Percentiles rank a stretch among this genome's conserved stretches.
Conservation (phyloP, 495 filamentous ascomycete genomes). For the Lasiosphaeria ovina region DNA sequence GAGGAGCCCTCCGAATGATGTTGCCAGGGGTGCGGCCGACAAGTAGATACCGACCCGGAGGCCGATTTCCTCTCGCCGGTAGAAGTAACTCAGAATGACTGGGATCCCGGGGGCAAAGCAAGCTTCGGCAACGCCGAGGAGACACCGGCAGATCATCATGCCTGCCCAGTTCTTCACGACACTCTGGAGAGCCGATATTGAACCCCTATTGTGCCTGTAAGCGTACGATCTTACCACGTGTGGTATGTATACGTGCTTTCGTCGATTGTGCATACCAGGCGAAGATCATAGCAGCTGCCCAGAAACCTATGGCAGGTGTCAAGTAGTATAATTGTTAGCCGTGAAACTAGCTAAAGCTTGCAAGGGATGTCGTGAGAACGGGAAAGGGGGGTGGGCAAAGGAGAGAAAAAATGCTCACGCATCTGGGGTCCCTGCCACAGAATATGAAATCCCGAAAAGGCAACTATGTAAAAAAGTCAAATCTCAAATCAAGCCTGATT, state of each 20-base stretch:
- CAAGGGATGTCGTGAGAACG: no score
- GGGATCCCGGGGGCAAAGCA: constrained; percentile 71
- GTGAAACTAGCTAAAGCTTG: no score
- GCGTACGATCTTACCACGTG: constrained; percentile 18
- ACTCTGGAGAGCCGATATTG: constrained; percentile 60
- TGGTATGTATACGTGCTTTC: background rate
- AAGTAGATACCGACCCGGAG: constrained; percentile 75
- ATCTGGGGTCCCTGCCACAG: no score
- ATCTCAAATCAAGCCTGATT: background rate
- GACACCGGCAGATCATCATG: constrained; percentile 65
- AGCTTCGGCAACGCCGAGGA: constrained; percentile 66
- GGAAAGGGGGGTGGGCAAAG: no score
- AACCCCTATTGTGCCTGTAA: constrained; percentile 42
- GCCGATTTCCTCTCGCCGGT: constrained; percentile 73
- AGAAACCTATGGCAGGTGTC: no score
- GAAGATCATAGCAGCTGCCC: no score
- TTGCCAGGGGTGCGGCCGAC: constrained; percentile 76
- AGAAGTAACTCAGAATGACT: constrained; percentile 80
- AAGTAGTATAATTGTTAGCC: no score
- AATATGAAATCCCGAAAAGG: background rate
- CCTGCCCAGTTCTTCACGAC: constrained; percentile 59
- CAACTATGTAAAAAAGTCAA: background rate
- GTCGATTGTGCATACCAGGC: no score
- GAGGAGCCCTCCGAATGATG: constrained; percentile 77
- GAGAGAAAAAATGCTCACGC: no score